These are phyloP conservation scores for Albatrellus ellisii DNA, from an alignment of 768 basidiomycete genomes.

Conservation along the genomic window DNA sequence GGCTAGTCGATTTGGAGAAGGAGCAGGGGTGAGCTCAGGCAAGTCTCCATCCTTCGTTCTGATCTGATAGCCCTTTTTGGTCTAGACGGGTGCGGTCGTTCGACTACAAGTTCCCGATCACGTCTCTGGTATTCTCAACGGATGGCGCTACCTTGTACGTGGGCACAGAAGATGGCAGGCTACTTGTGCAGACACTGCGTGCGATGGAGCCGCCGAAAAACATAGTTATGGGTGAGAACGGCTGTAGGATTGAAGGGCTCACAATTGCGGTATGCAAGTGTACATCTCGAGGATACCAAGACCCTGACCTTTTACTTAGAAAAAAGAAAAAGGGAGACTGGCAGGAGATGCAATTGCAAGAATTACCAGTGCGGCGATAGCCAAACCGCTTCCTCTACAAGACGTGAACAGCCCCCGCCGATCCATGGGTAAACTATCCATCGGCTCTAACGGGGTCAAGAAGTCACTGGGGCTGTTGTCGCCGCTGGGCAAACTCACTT, in stretches of 20 bases:
- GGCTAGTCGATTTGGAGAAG: constrained; percentile 60
- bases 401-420: constrained; percentile 8
- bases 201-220: constrained; percentile 49
- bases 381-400: constrained; percentile 15
- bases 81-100: constrained; percentile 51
- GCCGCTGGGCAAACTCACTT: constrained; percentile 4
- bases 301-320: too few species aligned
- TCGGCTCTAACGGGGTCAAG: not conserved
- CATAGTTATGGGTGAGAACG: constrained; percentile 35
- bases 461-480: not conserved
- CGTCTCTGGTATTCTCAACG: constrained; percentile 52
- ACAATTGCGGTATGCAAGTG: constrained; percentile 36
- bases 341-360: constrained; percentile 17
- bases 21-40: constrained; percentile 58
- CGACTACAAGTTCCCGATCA: constrained; percentile 36
- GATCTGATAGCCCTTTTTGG: constrained; percentile 1
- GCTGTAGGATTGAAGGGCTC: constrained; percentile 36
- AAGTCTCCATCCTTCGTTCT: too few species aligned
- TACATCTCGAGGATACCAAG: not conserved
- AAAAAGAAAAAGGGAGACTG: constrained; percentile 13
- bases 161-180: constrained; percentile 49
- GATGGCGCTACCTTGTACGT: constrained; percentile 57
- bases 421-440: not conserved
- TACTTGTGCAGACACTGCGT: constrained; percentile 53
- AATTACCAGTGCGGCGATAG: constrained; percentile 17